Base-by-base conservation (phyloP, 139 green algal genomes). In the Yamagishiella unicocca region DNA sequence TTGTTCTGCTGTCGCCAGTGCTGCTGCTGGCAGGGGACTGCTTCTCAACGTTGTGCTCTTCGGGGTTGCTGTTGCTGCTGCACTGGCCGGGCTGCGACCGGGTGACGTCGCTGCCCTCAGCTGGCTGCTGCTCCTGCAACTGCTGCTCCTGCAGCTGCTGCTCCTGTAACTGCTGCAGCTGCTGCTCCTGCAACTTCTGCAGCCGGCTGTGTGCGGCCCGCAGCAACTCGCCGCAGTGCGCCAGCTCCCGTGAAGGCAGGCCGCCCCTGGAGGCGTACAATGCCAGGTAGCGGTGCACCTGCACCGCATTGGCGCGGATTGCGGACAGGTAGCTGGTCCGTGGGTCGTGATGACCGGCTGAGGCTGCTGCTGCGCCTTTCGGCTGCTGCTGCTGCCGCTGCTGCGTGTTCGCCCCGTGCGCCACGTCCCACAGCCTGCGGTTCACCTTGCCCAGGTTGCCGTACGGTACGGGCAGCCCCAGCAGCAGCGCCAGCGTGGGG, bases 391-490 rank as follows among this genome's bases (percentile, higher is more conserved):
- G 38, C 45, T 40, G 54, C 55, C 37, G 53, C 64, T 21, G 27
- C 68, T 31, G n/a, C 35, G 0, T 25, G n/a, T n/a, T n/a, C n/a
- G n/a, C 29, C 80, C 17, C 67, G 35, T 71, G 82, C 35, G 27
- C 82, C 35, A 87, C 17, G 17, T 55, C 42, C 92, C 91, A 98
- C 78, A 98, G 87, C 35, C 90, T 62, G 1, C 81, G 53, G 14
- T 90, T 92, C 24, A 98, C 50, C 71, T 87, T 91, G 29, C 96
- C 96, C 33, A 98, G 46, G 78, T 94, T 97, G 83, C 93, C 92
- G 90, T 95, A 98, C 2, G 96, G 96, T 4, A 96, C 92, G 37
- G 97, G 96, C 75, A 98, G 64, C 1, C 94, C 96, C 66, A 99
- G 81, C 70, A 99, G 85, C 71, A 94, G 71, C 2, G 97, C 91